Evolutionary conservation across 345 rosid genomes (phyloP).

Genomic region (Firmiana major): DNA sequence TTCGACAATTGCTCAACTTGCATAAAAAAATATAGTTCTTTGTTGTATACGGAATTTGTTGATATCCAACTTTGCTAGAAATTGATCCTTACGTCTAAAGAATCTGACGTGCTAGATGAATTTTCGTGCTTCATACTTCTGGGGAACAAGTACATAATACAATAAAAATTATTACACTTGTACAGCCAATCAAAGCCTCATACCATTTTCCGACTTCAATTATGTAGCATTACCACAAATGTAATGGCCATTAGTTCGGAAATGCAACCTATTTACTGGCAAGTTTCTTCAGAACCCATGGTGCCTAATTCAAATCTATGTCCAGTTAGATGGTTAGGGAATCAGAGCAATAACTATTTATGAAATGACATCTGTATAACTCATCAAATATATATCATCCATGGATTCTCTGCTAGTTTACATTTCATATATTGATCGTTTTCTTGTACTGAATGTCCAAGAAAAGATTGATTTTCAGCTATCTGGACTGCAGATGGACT

Average conservation of each 20-base stretch:
- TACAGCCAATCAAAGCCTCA: background rate
- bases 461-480: background rate
- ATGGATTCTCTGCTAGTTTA: background rate
- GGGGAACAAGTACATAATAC: background rate
- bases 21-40: background rate
- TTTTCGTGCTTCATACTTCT: background rate
- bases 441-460: background rate
- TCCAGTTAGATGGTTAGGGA: background rate
- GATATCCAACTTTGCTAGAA: no score
- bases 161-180: background rate
- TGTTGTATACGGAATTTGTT: no score
- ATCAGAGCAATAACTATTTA: background rate
- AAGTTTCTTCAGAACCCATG: background rate
- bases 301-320: background rate
- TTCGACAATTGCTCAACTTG: constrained; percentile 4
- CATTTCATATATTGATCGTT: background rate
- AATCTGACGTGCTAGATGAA: background rate
- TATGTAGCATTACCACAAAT: background rate
- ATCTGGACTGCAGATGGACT: background rate
- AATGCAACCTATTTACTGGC: background rate
- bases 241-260: constrained; percentile 2
- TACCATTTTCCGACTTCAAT: background rate
- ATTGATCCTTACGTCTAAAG: no score
- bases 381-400: background rate
- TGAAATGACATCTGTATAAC: background rate